Evolutionary conservation across 352 stramenopile genomes (phyloP), one percentile per base, ranked within the genome.

Genomic region (Globisporangium irregulare): DNA sequence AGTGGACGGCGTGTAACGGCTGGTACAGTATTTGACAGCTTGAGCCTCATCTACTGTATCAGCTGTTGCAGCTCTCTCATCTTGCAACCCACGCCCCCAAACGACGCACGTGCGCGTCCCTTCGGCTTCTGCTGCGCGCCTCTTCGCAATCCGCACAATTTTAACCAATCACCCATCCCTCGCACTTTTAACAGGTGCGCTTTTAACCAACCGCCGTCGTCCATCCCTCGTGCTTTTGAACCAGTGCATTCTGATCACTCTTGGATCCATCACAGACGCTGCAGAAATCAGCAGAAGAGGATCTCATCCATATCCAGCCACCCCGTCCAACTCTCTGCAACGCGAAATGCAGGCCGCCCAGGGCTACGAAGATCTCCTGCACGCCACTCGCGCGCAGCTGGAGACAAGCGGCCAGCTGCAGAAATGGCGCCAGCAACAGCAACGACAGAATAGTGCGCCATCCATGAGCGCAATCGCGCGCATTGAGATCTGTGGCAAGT

Each of bases 401-500:
- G 60, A 55, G 32, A 22, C 60, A n/a, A 66, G 50, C n/a, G 41
- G 38, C 6, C 59, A 56, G 43, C 43, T 65, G 15, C 14, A 43
- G 24, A 63, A 61, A 9, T 56, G 43, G 54, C 36, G n/a, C 0
- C 53, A 58, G 27, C 64, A 64, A 7, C 34, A 41, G 36, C 36
- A 38, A 12, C 36, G 10, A 41, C 36, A 41, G 36, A 41, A 41
- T 14, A 54, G 14, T 48, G 14, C 20, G 41, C 41, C 24, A 56
- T 3, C 54, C 24, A 43, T n/a, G 36, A 25, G 12, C 6, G 20
- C 5, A n/a, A n/a, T 34, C 64, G 27, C 54, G 48, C 59, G 50
- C 59, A 78, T 90, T 24, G 64, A 76, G 53, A 69, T 90, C 64
- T 92, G 84, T 57, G 56, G 66, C 12, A 63, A 57, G n/a, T 92